Base-by-base conservation (phyloP, 129 eudicot species). In the Centella asiatica region DNA sequence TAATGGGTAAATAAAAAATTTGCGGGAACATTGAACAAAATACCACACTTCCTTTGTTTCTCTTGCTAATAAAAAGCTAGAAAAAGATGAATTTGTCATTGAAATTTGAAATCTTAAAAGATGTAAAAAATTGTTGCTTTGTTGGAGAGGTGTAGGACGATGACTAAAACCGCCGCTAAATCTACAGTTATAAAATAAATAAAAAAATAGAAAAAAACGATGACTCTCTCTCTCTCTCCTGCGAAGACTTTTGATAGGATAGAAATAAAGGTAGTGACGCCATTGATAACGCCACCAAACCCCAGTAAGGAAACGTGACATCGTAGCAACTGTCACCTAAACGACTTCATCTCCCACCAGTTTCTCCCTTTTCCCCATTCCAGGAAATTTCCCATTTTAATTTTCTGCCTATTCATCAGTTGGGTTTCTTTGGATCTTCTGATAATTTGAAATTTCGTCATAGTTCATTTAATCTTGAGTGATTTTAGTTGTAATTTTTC, bases 321-420 rank as follows among this genome's bases (percentile, higher is more conserved):
- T 31, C 44, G 32, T 31, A 32, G 6, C 62, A 20, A 5, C 18
- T 24, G 62, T 57, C 62, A 57, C 27, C 62, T 32, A 8, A 11
- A 32, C 44, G 44, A 57, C 62, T 57, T 32, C 44, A 57, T 31
- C 27, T 2, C 20, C 44, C 24, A 29, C 28, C 60, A 11, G 2
- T 1, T 39, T n/a, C 25, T 42, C 6, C 1, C 28, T 27, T 17
- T 48, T 8, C 34, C 58, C 13, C 65, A 39, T 36, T 42, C 44
- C 46, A 54, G 8, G 58, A 42, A 69, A 55, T 36, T 50, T 68
- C 36, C 36, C 62, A 20, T 7, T 27, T 22, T n/a, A 22, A 11
- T 32, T 18, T 66, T 46, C 19, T 62, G 3, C 51, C 5, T 37
- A 60, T 50, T 57, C 24, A 51, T 28, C 27, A 26, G 8, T 32